A percentile compares a stretch with the other conserved stretches of the same genome.
Evolutionary conservation across 2,329 filamentous ascomycete species (phyloP).

Genomic region (Fusarium nurragi): DNA sequence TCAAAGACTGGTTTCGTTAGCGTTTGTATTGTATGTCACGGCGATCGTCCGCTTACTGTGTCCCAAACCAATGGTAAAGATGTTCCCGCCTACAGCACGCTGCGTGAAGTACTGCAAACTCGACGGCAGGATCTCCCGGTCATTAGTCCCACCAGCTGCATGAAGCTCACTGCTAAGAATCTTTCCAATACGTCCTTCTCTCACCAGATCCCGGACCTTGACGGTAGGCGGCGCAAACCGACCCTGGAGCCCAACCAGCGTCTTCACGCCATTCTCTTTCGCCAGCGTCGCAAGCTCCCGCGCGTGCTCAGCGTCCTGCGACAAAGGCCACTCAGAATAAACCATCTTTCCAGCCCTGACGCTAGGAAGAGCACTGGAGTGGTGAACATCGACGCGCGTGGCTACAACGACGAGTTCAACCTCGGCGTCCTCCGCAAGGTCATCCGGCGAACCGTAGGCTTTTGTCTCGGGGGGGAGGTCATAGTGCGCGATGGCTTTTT

Average conservation of each 20-base stretch:
- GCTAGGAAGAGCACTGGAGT: slow-evolving; percentile 55
- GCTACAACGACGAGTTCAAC: slow-evolving; percentile 65
- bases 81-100: slow-evolving; percentile 57
- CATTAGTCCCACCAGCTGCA: slow-evolving; percentile 50
- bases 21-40: too few species aligned
- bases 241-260: slow-evolving; percentile 63
- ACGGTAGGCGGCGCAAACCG: slow-evolving; percentile 55
- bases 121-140: slow-evolving; percentile 46
- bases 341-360: slow-evolving; percentile 62
- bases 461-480: slow-evolving; percentile 53
- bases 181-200: slow-evolving; percentile 58
- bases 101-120: slow-evolving; percentile 60
- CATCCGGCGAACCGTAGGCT: slow-evolving; percentile 61
- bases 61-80: slow-evolving; percentile 54
- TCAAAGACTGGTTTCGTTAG: slow-evolving; percentile 53
- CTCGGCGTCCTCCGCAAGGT: slow-evolving; percentile 58
- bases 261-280: slow-evolving; percentile 47
- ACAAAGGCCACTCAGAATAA: slow-evolving; percentile 69
- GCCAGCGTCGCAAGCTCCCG: slow-evolving; percentile 54
- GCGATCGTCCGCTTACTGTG: slow-evolving; percentile 50
- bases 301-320: slow-evolving; percentile 53
- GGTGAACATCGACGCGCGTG: slow-evolving; percentile 65
- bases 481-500: slow-evolving; percentile 55
- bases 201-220: slow-evolving; percentile 57
- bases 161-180: slow-evolving; percentile 61